phyloP scores from a whole-genome alignment of 2,329 filamentous ascomycete species.

The Alternaria brassicae region DNA sequence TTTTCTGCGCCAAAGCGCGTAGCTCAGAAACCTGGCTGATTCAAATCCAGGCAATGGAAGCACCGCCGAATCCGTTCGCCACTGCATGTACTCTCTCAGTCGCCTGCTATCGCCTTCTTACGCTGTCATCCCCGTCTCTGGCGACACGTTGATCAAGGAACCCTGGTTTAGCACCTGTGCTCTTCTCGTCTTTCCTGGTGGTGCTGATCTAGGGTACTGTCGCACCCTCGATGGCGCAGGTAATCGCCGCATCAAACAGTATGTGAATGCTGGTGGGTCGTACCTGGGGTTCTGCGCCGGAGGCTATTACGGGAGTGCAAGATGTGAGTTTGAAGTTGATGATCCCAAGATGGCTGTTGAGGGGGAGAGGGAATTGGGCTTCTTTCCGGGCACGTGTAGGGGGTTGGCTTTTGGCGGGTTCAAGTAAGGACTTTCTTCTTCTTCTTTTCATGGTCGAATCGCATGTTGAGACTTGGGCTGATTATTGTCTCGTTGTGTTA shows the following conservation, averaged over 20 bases:
- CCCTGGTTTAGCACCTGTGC: conserved; percentile 90
- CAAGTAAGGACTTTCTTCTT: no score
- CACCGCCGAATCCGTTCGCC: conserved; percentile 85
- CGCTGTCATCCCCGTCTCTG: conserved; percentile 85
- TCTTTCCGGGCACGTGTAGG: conserved; percentile 86
- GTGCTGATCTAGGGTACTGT: conserved; percentile 93
- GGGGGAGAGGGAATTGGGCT: conserved; percentile 81
- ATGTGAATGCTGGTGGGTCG: conserved; percentile 81
- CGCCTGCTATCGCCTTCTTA: conserved; percentile 88
- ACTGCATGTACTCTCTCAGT: conserved; percentile 86
- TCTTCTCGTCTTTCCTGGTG: conserved; percentile 88
- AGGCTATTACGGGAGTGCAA: conserved; percentile 83
- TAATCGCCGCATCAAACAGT: conserved; percentile 83
- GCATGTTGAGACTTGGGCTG: no score
- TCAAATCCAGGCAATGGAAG: conserved; percentile 75
- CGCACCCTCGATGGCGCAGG: conserved; percentile 85
- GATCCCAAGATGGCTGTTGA: conserved; percentile 82
- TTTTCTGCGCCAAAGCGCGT: conserved; percentile 10
- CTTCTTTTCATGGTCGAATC: no score
- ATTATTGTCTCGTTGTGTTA: no score
- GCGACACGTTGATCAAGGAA: conserved; percentile 82
- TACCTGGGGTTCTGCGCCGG: conserved; percentile 95
- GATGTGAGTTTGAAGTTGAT: conserved; percentile 92
- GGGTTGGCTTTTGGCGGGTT: conserved; percentile 90
- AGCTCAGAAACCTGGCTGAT: background rate